Evolutionary conservation across 257 asterid species (phyloP).

Genomic region (Asclepias syriaca): DNA sequence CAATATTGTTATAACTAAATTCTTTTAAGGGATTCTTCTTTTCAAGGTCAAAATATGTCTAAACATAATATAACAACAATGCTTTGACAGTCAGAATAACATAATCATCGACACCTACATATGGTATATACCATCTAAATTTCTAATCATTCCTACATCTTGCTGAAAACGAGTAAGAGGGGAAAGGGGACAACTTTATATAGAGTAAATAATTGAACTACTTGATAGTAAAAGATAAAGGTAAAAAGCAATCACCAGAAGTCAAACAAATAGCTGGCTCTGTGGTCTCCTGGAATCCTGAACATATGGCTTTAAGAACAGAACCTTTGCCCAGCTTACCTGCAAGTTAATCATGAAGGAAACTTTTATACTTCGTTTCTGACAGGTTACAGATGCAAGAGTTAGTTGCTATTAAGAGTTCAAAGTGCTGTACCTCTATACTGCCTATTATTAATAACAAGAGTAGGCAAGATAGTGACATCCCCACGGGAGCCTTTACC

Average conservation of each 20-base stretch:
- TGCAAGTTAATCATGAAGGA: slow-evolving; percentile 12
- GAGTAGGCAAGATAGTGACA: slow-evolving; percentile 65
- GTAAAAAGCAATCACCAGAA: slow-evolving; percentile 29
- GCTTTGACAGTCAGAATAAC: neutral
- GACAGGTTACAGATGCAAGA: neutral
- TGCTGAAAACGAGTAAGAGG: neutral
- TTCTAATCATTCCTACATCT: neutral
- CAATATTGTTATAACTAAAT: neutral
- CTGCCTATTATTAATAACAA: slow-evolving; percentile 52
- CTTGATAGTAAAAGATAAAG: slow-evolving; percentile 9
- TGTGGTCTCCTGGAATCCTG: slow-evolving; percentile 63
- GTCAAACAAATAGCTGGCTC: slow-evolving; percentile 61
- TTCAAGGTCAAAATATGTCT: neutral
- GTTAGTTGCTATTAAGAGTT: neutral
- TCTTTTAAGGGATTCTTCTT: neutral
- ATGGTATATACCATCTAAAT: neutral
- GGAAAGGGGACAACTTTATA: neutral
- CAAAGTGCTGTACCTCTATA: slow-evolving; percentile 41
- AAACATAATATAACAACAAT: neutral
- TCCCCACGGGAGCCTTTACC: slow-evolving; percentile 62
- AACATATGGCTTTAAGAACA: slow-evolving; percentile 60
- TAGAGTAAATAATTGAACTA: neutral
- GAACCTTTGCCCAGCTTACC: slow-evolving; percentile 64
- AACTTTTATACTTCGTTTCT: neutral
- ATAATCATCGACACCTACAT: neutral